Percentiles rank a stretch among this genome's conserved stretches.
Conservation (phyloP, 495 filamentous ascomycete genomes). For the Melanomma pulvis-pyrius region DNA sequence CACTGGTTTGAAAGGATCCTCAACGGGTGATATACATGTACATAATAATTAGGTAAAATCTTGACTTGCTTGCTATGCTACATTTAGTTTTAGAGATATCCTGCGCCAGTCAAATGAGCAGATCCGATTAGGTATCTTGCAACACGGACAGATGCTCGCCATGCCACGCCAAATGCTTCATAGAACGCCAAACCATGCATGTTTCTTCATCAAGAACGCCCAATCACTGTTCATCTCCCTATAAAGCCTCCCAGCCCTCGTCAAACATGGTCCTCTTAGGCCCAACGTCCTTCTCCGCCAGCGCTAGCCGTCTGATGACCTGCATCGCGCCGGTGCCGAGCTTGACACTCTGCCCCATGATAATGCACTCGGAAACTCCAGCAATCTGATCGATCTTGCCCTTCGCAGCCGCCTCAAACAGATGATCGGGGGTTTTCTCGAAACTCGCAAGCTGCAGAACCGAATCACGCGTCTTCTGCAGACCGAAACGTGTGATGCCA, state of each 20-base stretch:
- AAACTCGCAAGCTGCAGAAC: constrained; percentile 95
- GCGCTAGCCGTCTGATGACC: constrained; percentile 73
- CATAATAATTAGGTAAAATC: background rate
- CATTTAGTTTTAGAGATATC: background rate
- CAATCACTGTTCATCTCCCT: background rate
- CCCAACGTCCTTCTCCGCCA: constrained; percentile 60
- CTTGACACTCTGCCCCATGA: constrained; percentile 92
- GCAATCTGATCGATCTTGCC: constrained; percentile 88
- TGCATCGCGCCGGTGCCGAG: constrained; percentile 92
- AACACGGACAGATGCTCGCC: background rate
- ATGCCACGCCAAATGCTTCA: background rate
- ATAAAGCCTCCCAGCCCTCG: constrained; percentile 48
- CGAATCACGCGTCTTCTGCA: constrained; percentile 94
- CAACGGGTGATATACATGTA: no score
- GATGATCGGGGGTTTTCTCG: constrained; percentile 96
- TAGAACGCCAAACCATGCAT: background rate
- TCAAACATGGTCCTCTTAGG: constrained; percentile 73
- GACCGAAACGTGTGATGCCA: constrained; percentile 95
- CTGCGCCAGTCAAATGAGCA: background rate
- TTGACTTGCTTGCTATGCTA: background rate
- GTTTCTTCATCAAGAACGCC: background rate
- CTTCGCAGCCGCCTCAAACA: constrained; percentile 90
- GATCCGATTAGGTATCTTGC: background rate
- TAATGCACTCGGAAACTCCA: constrained; percentile 95
- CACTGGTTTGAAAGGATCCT: no score